Evolutionary conservation across 164 flowering plant species (phyloP), one percentile per base, ranked within the genome.

Genomic region (Umbilicus rupestris): DNA sequence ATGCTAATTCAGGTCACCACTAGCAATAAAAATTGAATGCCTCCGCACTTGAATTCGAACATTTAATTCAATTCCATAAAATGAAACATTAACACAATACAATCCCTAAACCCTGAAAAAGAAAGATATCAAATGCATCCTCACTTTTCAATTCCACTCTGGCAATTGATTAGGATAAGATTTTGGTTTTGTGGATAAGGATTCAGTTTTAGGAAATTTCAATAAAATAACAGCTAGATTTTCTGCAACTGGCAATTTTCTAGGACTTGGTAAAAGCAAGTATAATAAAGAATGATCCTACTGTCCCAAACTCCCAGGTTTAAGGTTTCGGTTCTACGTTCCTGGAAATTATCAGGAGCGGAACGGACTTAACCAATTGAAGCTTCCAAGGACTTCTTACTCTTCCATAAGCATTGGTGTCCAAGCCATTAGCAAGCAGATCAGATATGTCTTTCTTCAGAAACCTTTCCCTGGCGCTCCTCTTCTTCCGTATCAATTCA

Each of bases 391-490:
- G 31, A 24, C 24, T 62, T n/a, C 26, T 49, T 71, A 83, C 86
- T 80, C 81, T 79, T 64, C 71, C 73, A 70, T 71, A 83, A 10
- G 87, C 87, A 72, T 78, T 75, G 67, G 42, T 55, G 65, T 74
- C 81, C 33, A 70, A 77, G 20, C 71, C 75, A 35, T 30, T 72
- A 58, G 33, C 68, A 7, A 83, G 79, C 55, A 83, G 82, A 35
- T 81, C 80, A 7, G 76, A 80, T 20, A 83, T 68, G 45, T 83
- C 87, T 26, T 70, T 78, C 72, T 76, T 83, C 74, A 79, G 19
- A 64, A 28, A 79, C 74, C 70, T 81, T 66, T 68, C 50, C 73
- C 74, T 70, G 31, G 82, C 69, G 42, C 57, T 64, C 45, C 72
- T 78, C 76, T 75, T 83, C 80, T 74, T 83, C 76, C 42, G 55